Base-by-base conservation (phyloP, 768 basidiomycete species). In the Obba rivulosa region DNA sequence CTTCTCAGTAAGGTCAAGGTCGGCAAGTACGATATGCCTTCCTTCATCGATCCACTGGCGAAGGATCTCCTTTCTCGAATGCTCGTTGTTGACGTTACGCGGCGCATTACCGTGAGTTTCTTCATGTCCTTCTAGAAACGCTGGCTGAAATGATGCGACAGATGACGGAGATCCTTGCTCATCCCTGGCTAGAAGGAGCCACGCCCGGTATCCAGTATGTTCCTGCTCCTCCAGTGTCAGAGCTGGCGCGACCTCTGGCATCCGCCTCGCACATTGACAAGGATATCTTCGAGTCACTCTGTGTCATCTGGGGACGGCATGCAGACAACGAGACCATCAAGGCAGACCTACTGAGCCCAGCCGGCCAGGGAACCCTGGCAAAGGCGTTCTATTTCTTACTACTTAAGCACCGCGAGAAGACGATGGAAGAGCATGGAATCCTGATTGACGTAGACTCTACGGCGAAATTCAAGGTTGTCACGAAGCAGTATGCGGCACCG, bases 301-400 rank as follows among this genome's bases (percentile, higher is more conserved):
- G 81, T 48, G 79, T 90, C 38, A 87, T 95, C 59, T 93, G 88
- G 87, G 86, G 84, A 5, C 82, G 82, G 25, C 79, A 88, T 51
- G 77, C 81, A 16, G 79, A 87, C 50, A 50, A 70, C 13, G 73
- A 79, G 14, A 63, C 61, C 22, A 86, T 90, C 59, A 77, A 73
- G 48, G 63, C 71, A 20, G 87, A 90, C 57, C 71, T 91, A 5
- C 77, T 87, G 53, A 78, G 83, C 23, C 81, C 85, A 10, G 73
- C 76, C 16, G 87, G 83, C 17, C 70, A 78, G 44, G 87, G 86
- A 11, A 78, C 79, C 8, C 77, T 89, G 51, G 86, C 89, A 9
- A 94, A 94, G 62, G 88, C 87, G 0, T 92, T 93, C 65, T 95
- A 93, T 62, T 91, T 85, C 61, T 76, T 95, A 34, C 76, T 95